phyloP scores from a whole-genome alignment of 1,284 basidiomycete genomes.

The Anthracocystis setariae region DNA sequence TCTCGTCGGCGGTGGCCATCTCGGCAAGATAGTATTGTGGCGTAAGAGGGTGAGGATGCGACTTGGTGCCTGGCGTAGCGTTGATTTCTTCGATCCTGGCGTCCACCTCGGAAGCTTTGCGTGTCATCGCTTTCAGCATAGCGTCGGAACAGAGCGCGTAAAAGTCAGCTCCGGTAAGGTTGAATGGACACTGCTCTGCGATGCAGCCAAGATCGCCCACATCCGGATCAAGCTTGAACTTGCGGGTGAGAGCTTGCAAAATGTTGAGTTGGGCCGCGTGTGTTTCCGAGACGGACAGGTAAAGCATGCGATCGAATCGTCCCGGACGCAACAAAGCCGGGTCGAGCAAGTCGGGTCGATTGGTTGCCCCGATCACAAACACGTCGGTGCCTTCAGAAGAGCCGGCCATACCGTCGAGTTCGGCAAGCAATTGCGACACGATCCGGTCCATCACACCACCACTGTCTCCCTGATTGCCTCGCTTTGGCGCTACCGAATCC shows the following conservation, averaged over 20 bases:
- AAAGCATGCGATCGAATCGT: constrained; percentile 96
- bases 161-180: constrained; percentile 84
- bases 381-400: constrained; percentile 68
- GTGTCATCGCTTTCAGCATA: constrained; percentile 92
- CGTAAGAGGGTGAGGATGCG: constrained; percentile 79
- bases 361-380: constrained; percentile 70
- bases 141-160: constrained; percentile 98
- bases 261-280: constrained; percentile 88
- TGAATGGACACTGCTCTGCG: constrained; percentile 84
- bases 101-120: constrained; percentile 82
- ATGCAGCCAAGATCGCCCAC: constrained; percentile 75
- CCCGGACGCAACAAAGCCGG: constrained; percentile 69
- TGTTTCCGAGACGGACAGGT: constrained; percentile 89
- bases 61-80: constrained; percentile 59
- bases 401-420: constrained; percentile 70
- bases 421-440: constrained; percentile 69
- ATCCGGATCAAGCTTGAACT: constrained; percentile 82
- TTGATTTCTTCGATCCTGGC: constrained; percentile 43
- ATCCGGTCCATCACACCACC: constrained; percentile 71
- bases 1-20: constrained; percentile 79
- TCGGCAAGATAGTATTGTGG: constrained; percentile 92
- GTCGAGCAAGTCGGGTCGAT: constrained; percentile 70
- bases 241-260: constrained; percentile 87
- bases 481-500: constrained; percentile 70
- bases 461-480: constrained; percentile 70